Evolutionary conservation across 805 yeast genomes (phyloP), one percentile per base, ranked within the genome.

Genomic region (Candida verbasci): DNA sequence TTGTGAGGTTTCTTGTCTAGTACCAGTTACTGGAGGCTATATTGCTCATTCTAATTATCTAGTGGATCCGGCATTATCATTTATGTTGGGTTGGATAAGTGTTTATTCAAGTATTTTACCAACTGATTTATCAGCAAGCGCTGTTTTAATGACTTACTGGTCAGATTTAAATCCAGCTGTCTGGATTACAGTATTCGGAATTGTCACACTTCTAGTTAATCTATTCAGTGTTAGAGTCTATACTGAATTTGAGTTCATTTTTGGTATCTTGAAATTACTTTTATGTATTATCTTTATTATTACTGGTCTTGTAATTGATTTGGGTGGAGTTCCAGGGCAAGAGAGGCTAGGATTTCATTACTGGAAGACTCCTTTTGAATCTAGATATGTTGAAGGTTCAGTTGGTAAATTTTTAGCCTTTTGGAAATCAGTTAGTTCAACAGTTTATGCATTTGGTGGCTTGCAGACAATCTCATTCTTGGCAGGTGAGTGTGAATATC

Each of bases 91-190:
- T 24, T 71, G 72, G 65, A 45, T 61, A 28, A 56, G 60, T 28
- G 51, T 68, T 25, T 68, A 66, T 51, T 51, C 55, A 2, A 29
- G 29, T 10, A 8, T 56, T 9, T 41, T 65, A 37, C 76, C 76
- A 17, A 56, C 53, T 35, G 75, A 72, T 41, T 51, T 72, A 25
- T 52, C 71, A 16, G 75, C 76, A 2, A 65, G 66, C n/a, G 68
- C 73, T n/a, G 60, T 70, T 24, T 61, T 70, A 6, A 56, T 71
- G 45, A 58, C 62, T 14, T 72, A 62, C 41, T 72, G 76, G 78
- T 51, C 68, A 1, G 58, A 56, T 27, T 47, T 69, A 15, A 68
- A 60, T 28, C 66, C 71, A 8, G 76, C 70, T 24, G 59, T 68
- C 30, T 71, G 68, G 68, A 67, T 71, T 18, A 53, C 73, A 3